These are phyloP conservation scores for Ophiosphaerella herpotricha DNA, from an alignment of 2,329 filamentous ascomycete genomes.

Conservation along the genomic window DNA sequence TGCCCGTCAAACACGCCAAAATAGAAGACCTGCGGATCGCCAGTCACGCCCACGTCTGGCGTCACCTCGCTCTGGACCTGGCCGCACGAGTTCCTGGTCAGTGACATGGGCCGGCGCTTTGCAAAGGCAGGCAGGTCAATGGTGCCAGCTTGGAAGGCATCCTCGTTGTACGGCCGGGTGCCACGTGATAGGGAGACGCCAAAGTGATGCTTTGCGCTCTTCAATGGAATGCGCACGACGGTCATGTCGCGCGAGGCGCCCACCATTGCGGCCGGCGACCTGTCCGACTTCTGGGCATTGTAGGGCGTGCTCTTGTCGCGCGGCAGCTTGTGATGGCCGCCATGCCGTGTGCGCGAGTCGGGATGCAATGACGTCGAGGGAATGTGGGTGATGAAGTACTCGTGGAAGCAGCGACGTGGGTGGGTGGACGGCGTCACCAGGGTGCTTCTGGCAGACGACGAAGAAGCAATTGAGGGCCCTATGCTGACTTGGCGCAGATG, in stretches of 20 bases:
- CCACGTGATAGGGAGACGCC: slow-evolving; percentile 80
- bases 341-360: slow-evolving; percentile 68
- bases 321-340: slow-evolving; percentile 82
- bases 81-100: slow-evolving; percentile 50
- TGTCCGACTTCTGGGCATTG: slow-evolving; percentile 49
- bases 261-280: slow-evolving; percentile 44
- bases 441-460: slow-evolving; percentile 8
- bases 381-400: slow-evolving; percentile 96
- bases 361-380: slow-evolving; percentile 92
- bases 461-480: slow-evolving; percentile 26
- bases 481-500: slow-evolving; percentile 30
- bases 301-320: slow-evolving; percentile 84
- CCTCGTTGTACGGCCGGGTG: slow-evolving; percentile 87
- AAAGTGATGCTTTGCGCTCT: slow-evolving; percentile 94
- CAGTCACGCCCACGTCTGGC: slow-evolving; percentile 74
- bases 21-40: slow-evolving; percentile 96
- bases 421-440: slow-evolving; percentile 16
- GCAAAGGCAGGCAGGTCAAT: slow-evolving; percentile 93
- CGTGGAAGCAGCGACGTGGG: slow-evolving; percentile 68
- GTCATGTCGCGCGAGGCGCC: slow-evolving; percentile 71
- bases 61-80: slow-evolving; percentile 60
- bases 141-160: slow-evolving; percentile 90
- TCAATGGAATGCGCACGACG: slow-evolving; percentile 90
- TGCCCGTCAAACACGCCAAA: slow-evolving; percentile 97
- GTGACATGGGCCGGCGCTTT: slow-evolving; percentile 72